Conservation (phyloP, 495 filamentous ascomycete genomes). For the Hypoxylon fragiforme region DNA sequence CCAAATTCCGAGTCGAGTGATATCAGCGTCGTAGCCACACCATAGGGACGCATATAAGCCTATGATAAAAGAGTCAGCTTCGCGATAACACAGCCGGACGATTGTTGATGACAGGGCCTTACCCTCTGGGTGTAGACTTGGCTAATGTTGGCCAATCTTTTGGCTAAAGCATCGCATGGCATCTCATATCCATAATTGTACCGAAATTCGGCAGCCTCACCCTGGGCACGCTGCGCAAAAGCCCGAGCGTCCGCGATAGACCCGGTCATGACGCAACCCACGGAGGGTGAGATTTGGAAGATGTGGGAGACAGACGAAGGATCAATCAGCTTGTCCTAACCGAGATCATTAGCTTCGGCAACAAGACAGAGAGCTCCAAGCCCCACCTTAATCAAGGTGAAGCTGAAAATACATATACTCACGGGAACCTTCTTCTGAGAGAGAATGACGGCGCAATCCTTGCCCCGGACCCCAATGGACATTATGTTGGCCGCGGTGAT, state of each 20-base stretch:
- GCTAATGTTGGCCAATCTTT: slow-evolving; percentile 96
- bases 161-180: slow-evolving; percentile 95
- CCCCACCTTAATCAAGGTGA: slow-evolving; percentile 19
- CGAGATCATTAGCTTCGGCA: slow-evolving; percentile 39
- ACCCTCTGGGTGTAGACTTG: slow-evolving; percentile 98
- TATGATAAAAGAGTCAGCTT: slow-evolving; percentile 44
- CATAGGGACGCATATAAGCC: slow-evolving; percentile 98
- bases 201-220: slow-evolving; percentile 94
- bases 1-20: slow-evolving; percentile 90
- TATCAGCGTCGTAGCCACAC: slow-evolving; percentile 91
- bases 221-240: slow-evolving; percentile 85
- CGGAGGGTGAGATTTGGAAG: slow-evolving; percentile 92
- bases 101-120: slow-evolving; percentile 41
- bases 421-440: slow-evolving; percentile 99
- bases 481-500: slow-evolving; percentile 99
- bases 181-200: slow-evolving; percentile 99
- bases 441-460: slow-evolving; percentile 93
- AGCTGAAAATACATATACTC: slow-evolving; percentile 57
- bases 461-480: slow-evolving; percentile 91
- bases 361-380: slow-evolving; percentile 10
- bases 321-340: slow-evolving; percentile 97
- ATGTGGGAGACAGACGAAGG: slow-evolving; percentile 95
- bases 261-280: slow-evolving; percentile 97
- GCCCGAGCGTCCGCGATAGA: slow-evolving; percentile 97
- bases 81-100: background rate